Conservation (phyloP, 371 early-diverging fungal species). For the Capniomyces stellatus region DNA sequence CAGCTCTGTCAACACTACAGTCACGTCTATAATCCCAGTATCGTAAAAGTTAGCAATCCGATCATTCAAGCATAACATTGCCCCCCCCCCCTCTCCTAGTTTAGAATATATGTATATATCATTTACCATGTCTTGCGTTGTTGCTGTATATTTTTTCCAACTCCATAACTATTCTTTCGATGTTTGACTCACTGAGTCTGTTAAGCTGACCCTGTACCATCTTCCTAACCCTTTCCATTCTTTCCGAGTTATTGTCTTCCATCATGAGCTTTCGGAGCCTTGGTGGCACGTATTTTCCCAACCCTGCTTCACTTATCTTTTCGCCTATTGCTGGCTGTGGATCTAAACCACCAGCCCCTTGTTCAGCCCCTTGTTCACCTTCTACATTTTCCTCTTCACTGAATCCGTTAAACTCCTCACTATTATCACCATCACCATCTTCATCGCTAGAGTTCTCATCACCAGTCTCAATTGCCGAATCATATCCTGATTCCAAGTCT, state of each 20-base stretch:
- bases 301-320: slow-evolving; percentile 4
- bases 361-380: background rate
- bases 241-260: slow-evolving; percentile 32
- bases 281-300: slow-evolving; percentile 73
- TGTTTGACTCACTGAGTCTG: slow-evolving; percentile 70
- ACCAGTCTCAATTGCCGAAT: background rate
- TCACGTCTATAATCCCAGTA: slow-evolving; percentile 37
- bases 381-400: background rate
- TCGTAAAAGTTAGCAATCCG: too few relatives aligned
- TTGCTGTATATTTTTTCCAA: slow-evolving; percentile 52
- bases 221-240: slow-evolving; percentile 46
- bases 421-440: slow-evolving; percentile 6
- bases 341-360: background rate
- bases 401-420: slow-evolving; percentile 4
- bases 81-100: too few relatives aligned
- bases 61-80: too few relatives aligned
- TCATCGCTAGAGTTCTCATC: too few relatives aligned
- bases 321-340: background rate
- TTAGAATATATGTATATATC: too few relatives aligned
- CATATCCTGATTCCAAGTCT: background rate
- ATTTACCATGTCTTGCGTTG: slow-evolving; percentile 48
- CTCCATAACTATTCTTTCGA: slow-evolving; percentile 62
- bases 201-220: slow-evolving; percentile 75
- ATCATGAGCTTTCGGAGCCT: slow-evolving; percentile 48
- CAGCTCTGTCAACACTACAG: slow-evolving; percentile 57